Percentiles rank a stretch among this genome's conserved stretches.
These are phyloP conservation scores for Aureobasidium uvarum DNA, from an alignment of 2,329 filamentous ascomycete genomes.

Conservation along the genomic window DNA sequence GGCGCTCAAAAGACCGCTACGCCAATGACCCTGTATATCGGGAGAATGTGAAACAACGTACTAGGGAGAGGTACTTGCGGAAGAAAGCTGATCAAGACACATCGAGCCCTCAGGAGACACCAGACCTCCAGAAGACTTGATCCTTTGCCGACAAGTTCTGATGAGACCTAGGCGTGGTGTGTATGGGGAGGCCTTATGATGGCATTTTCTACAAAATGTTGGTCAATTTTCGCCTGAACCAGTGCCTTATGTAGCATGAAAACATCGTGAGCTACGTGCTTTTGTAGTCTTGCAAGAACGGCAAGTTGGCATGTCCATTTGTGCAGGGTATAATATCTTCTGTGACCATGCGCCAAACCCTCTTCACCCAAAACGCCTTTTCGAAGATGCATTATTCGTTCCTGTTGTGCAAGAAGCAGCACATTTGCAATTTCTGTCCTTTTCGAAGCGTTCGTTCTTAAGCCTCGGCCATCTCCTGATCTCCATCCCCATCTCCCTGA, in stretches of 20 bases:
- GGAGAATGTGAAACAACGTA: not conserved
- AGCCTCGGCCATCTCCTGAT: conserved; percentile 38
- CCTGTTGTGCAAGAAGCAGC: not conserved
- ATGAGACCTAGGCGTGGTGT: not conserved
- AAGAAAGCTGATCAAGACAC: not conserved
- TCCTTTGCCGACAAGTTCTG: not conserved
- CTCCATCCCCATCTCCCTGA: conserved; percentile 34
- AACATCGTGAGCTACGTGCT: too few relatives aligned
- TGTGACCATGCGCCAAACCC: not conserved
- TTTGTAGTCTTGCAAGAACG: not conserved
- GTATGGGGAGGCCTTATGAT: too few relatives aligned
- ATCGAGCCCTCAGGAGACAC: not conserved
- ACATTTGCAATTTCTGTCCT: too few relatives aligned
- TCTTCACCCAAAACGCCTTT: conserved; percentile 3
- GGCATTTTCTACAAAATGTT: too few relatives aligned
- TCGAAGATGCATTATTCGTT: conserved; percentile 21
- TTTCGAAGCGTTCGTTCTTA: conserved; percentile 29
- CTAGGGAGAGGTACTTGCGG: not conserved
- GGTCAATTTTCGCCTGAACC: too few relatives aligned
- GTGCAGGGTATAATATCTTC: conserved; percentile 16
- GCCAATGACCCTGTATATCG: not conserved
- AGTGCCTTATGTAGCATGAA: too few relatives aligned
- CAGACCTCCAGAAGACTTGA: not conserved
- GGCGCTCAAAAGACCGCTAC: not conserved
- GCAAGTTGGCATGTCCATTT: not conserved